These are phyloP conservation scores for Metschnikowia cerradonensis DNA, from an alignment of 805 yeast genomes.

Conservation along the genomic window DNA sequence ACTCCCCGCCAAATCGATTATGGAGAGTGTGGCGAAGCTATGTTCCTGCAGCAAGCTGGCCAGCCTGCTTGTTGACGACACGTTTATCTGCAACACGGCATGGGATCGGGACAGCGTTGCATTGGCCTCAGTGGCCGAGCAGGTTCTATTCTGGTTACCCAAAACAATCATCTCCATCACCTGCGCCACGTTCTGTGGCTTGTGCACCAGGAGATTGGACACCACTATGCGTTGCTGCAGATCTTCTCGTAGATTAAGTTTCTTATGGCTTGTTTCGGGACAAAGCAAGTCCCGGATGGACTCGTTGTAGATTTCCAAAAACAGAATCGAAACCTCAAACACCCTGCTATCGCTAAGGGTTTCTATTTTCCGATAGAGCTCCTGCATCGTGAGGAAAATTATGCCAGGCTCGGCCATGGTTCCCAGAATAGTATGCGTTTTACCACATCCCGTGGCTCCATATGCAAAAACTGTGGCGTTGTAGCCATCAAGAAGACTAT, in stretches of 20 bases:
- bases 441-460: constrained; percentile 99
- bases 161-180: constrained; percentile 71
- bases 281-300: constrained; percentile 73
- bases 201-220: constrained; percentile 61
- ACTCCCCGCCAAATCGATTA: constrained; percentile 92
- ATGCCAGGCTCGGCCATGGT: constrained; percentile 71
- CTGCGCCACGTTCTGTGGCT: constrained; percentile 59
- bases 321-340: constrained; percentile 63
- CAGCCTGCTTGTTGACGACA: constrained; percentile 55
- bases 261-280: constrained; percentile 46
- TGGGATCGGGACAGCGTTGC: constrained; percentile 89
- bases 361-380: constrained; percentile 62
- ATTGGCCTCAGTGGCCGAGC: constrained; percentile 88
- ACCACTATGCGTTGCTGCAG: constrained; percentile 62
- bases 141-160: constrained; percentile 76
- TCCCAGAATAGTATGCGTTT: constrained; percentile 87
- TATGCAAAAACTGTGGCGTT: constrained; percentile 93
- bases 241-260: constrained; percentile 68
- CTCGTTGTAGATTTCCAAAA: constrained; percentile 88
- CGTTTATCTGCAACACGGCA: constrained; percentile 82
- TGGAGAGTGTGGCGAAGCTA: constrained; percentile 73
- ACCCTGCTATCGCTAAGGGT: constrained; percentile 48
- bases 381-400: constrained; percentile 72
- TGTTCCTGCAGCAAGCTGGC: constrained; percentile 65
- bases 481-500: constrained; percentile 74